These are phyloP conservation scores for Pythium monospermum DNA, from an alignment of 352 stramenopile genomes.

Conservation along the genomic window DNA sequence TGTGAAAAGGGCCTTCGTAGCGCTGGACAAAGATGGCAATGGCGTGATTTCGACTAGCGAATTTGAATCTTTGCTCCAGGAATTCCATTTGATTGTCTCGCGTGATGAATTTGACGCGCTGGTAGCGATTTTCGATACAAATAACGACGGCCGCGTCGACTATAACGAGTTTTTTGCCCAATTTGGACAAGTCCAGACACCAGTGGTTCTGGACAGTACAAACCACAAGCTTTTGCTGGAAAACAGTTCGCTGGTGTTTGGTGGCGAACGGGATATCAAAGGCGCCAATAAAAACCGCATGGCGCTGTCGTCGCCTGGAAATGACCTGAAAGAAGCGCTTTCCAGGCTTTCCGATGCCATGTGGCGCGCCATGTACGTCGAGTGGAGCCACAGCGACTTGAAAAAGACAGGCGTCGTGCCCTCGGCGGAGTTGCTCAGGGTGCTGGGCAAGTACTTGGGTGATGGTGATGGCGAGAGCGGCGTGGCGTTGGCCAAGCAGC, in stretches of 20 bases:
- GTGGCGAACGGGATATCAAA: constrained; percentile 41
- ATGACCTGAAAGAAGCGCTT: constrained; percentile 71
- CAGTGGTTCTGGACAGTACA: constrained; percentile 20
- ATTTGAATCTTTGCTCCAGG: constrained; percentile 45
- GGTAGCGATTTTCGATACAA: constrained; percentile 31
- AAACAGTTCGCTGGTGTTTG: constrained; percentile 62
- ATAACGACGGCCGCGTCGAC: constrained; percentile 39
- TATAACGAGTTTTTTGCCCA: constrained; percentile 57
- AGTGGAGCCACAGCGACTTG: constrained; percentile 53
- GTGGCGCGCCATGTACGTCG: constrained; percentile 64
- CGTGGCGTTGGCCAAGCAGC: constrained; percentile 42
- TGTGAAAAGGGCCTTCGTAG: constrained; percentile 41
- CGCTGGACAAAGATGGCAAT: constrained; percentile 38
- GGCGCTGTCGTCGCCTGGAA: constrained; percentile 53
- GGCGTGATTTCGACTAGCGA: constrained; percentile 35
- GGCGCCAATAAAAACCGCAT: constrained; percentile 51
- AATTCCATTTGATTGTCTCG: constrained; percentile 41
- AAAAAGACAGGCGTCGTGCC: constrained; percentile 57
- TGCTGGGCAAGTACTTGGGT: constrained; percentile 60
- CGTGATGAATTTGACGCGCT: constrained; percentile 34
- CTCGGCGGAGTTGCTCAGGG: constrained; percentile 50
- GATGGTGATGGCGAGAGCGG: too few species aligned
- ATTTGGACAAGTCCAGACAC: constrained; percentile 51
- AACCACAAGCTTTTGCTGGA: constrained; percentile 36
- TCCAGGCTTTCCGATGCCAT: constrained; percentile 45